Evolutionary conservation across 2,329 filamentous ascomycete species (phyloP), one percentile per base, ranked within the genome.

Genomic region (Fusarium neocosmosporiellum): DNA sequence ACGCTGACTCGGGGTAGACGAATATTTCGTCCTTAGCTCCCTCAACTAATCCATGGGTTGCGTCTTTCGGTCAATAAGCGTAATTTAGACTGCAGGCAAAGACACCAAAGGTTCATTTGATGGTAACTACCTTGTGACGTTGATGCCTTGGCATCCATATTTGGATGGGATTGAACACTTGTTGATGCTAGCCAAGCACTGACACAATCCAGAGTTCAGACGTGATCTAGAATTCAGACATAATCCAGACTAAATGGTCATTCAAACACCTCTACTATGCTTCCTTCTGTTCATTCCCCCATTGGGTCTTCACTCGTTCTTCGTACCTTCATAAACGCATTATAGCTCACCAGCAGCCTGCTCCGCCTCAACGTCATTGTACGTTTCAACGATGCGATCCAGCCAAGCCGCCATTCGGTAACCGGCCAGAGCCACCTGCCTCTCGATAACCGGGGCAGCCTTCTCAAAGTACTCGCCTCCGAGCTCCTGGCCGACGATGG

Each of bases 371-470:
- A 65, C 77, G 22, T 71, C 67, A 33, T 75, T 66, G 70, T 78
- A 82, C 29, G 75, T 78, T n/a, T 84, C 81, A 10, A 84, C 89
- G 75, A 93, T 90, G 74, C 86, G 82, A 77, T 93, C 91, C 69
- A 93, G 81, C 90, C 90, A 93, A 22, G 87, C 87, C 2, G 89
- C 92, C 79, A 94, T 85, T 57, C 92, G 87, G 79, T 90, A 92
- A 13, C 92, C 92, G 5, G 90, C 92, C 71, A 88, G 89, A 9
- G 92, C 92, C 69, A 94, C 85, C 78, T 92, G 89, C 67, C 88
- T 78, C 80, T 94, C 90, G 53, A 94, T 85, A 65, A 91, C 88
- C 22, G 87, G 89, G n/a, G 88, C 88, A 3, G 90, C 91, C 34
- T 85, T 86, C 34, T 89, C 84, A 76, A 89, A 93, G 80, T 94